Base-by-base conservation (phyloP, 208 protist genomes). In the Wallacemonas collosoma region DNA sequence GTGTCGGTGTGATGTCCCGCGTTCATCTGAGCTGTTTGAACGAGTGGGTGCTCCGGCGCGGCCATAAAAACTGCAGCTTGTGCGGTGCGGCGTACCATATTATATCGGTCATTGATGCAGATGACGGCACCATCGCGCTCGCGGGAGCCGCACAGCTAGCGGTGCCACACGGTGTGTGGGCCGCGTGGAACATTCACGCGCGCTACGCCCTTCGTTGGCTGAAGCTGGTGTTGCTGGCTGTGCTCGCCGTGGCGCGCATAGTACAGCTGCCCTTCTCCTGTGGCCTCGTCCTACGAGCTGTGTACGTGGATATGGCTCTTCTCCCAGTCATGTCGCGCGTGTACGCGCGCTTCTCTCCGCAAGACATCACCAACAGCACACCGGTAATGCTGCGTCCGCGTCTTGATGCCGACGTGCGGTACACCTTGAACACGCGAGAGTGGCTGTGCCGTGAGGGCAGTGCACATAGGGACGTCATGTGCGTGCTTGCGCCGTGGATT, bases 1-100 rank as follows among this genome's bases (percentile, higher is more conserved):
- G 67, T 40, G 26, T 47, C 14, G 67, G 67, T 17, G 51, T 43
- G 6, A 44, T 71, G 36, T 7, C 26, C 2, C 14, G 12, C 1
- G 67, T 62, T 1, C 67, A 71, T 41, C 53, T 58, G 41, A 47
- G 38, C 4, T 71, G 67, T 41, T 44, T 71, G 0, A 61, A 60
- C 44, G 44, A 56, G 12, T 71, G 67, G 67, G 67, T 71, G 36
- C 7, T 61, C 38, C 5, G 9, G 12, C 6, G 39, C 4, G 54
- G 67, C 53, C 67, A 71, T 54, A 58, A 40, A n/a, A 45, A 8
- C 7, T 71, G 67, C 39, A 15, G 17, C 5, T 26, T 71, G 53
- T 71, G 67, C 53, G 67, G 67, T n/a, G 15, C 55, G n/a, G 48
- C 4, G 5, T 71, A 71, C 39, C 26, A 47, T 8, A 54, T 69